These are phyloP conservation scores for Sarcodon aspratus DNA, from an alignment of 768 basidiomycete genomes.

Conservation along the genomic window DNA sequence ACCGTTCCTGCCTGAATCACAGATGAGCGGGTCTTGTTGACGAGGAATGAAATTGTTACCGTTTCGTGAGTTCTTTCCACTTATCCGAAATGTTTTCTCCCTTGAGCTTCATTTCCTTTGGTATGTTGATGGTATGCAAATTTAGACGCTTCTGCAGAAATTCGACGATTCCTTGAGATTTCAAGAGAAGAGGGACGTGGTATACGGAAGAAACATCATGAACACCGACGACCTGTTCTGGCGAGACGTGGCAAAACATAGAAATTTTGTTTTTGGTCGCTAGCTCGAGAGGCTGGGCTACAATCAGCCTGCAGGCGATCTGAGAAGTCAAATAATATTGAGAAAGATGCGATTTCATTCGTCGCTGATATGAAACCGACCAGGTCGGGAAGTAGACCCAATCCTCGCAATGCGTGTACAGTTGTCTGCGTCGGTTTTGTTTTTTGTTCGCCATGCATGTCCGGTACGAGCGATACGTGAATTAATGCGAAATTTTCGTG, in stretches of 20 bases:
- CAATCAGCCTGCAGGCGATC: constrained; percentile 89
- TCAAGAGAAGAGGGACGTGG: constrained; percentile 87
- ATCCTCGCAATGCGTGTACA: constrained; percentile 83
- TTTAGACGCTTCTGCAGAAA: constrained; percentile 80
- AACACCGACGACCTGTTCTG: constrained; percentile 86
- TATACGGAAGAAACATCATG: constrained; percentile 97
- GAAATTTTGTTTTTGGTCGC: constrained; percentile 93
- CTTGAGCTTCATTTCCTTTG: constrained; percentile 41
- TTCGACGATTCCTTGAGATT: constrained; percentile 83
- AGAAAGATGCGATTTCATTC: neutral
- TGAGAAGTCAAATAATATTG: constrained; percentile 16
- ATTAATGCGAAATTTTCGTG: constrained; percentile 94
- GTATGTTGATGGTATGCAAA: constrained; percentile 44
- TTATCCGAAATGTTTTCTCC: constrained; percentile 57
- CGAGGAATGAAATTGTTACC: constrained; percentile 29
- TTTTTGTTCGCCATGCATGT: constrained; percentile 98
- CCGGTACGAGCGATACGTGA: constrained; percentile 95
- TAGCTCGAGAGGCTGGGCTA: constrained; percentile 68
- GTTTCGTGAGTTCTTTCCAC: constrained; percentile 78
- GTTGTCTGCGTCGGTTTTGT: constrained; percentile 99
- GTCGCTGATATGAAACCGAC: constrained; percentile 29
- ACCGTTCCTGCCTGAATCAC: constrained; percentile 70
- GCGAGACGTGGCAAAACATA: constrained; percentile 96
- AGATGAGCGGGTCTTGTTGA: neutral
- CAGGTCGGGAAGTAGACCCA: constrained; percentile 88